phyloP scores from a whole-genome alignment of 2,329 filamentous ascomycete genomes.

The Rhynchosporium graminicola region DNA sequence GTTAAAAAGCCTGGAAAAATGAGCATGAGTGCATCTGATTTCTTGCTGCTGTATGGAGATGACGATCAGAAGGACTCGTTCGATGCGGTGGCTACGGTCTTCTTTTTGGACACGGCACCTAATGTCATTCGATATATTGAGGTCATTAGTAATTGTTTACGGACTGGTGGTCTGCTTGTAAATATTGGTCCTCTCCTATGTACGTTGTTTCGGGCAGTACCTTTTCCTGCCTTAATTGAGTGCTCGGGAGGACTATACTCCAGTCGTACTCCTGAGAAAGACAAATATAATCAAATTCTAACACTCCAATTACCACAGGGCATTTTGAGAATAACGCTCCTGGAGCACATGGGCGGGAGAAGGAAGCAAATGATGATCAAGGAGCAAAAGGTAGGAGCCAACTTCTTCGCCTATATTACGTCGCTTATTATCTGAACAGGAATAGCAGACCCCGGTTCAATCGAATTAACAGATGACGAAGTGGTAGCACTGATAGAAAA shows the following conservation, averaged over 20 bases:
- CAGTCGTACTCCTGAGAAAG: too few species aligned
- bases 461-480: slow-evolving; percentile 89
- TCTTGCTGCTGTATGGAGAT: slow-evolving; percentile 79
- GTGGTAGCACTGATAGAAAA: slow-evolving; percentile 72
- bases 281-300: too few species aligned
- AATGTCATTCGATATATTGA: slow-evolving; percentile 90
- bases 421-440: slow-evolving; percentile 47
- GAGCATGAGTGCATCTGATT: slow-evolving; percentile 93
- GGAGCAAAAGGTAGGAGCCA: slow-evolving; percentile 46
- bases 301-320: slow-evolving; percentile 40
- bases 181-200: slow-evolving; percentile 91
- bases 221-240: too few species aligned
- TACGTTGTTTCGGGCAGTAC: too few species aligned
- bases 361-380: slow-evolving; percentile 52
- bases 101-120: slow-evolving; percentile 96
- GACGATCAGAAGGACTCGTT: slow-evolving; percentile 62
- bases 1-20: slow-evolving; percentile 59
- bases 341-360: slow-evolving; percentile 51
- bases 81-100: slow-evolving; percentile 84
- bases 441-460: slow-evolving; percentile 84
- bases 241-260: too few species aligned
- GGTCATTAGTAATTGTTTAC: slow-evolving; percentile 76
- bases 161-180: slow-evolving; percentile 76
- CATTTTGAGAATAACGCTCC: slow-evolving; percentile 82
- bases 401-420: neutral